Evolutionary conservation across 1,284 basidiomycete genomes (phyloP), one percentile per base, ranked within the genome.

Genomic region (Papiliotrema fonsecae): DNA sequence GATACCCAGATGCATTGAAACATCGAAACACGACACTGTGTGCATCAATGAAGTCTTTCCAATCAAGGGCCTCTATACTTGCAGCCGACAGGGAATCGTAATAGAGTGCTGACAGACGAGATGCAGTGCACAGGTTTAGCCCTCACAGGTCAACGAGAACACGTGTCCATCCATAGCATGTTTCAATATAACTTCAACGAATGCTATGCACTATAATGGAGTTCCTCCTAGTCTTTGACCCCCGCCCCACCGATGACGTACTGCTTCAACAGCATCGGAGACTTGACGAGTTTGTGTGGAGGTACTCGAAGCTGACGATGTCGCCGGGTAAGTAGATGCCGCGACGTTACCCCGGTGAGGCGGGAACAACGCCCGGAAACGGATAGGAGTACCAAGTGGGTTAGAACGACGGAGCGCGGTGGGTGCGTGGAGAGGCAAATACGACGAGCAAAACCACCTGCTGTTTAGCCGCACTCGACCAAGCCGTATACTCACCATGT

Each of bases 391-490:
- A 4, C 43, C 38, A 11, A 73, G 52, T 2, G 67, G 68, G 48
- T 74, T 73, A 1, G 47, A 39, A 2, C 70, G 62, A 7, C 65
- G 59, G 10, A 70, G 39, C 7, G 54, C 58, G 10, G 60, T 45
- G 1, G 70, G 66, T 0, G 72, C 69, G 35, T 69, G 58, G 1
- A 58, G 13, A 0, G 72, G 72, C 3, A 74, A 66, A 47, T 66
- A 74, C 1, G 54, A 57, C 2, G 64, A 60, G 11, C 69, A 42
- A 55, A 68, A 74, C 72, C 72, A 74, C 69, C 69, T 73, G 36
- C 11, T 3, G 19, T 11, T 38, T 27, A 24, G 13, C 19, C 18
- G 14, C n/a, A 36, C n/a, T 24, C 10, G 19, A 42, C 11, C 7
- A 16, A 30, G 31, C 27, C 13, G 18, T 11, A 16, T 14, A 51